phyloP scores from a whole-genome alignment of 345 rosid species.

The Camelina sativa region DNA sequence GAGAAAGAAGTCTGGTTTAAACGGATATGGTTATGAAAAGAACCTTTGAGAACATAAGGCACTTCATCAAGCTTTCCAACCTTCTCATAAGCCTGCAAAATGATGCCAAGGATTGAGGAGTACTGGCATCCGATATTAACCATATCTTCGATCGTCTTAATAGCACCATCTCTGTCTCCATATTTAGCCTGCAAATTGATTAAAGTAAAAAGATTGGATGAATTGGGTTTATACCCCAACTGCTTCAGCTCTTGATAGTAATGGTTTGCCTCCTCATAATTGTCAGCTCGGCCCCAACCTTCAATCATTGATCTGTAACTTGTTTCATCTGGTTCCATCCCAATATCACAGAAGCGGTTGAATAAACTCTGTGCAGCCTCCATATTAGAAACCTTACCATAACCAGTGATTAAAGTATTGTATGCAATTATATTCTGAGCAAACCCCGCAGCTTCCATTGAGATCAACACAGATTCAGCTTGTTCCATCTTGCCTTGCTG shows the following conservation, averaged over 20 bases:
- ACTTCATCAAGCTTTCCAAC: constrained; percentile 64
- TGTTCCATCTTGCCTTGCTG: constrained; percentile 79
- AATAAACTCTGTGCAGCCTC: constrained; percentile 67
- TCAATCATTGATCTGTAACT: constrained; percentile 90
- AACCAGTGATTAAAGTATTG: constrained; percentile 81
- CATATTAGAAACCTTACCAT: constrained; percentile 77
- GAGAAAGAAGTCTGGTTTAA: constrained; percentile 82
- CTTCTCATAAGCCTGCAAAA: constrained; percentile 76
- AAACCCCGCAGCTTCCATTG: constrained; percentile 65
- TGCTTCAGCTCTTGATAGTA: constrained; percentile 66
- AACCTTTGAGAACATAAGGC: constrained; percentile 65
- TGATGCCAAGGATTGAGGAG: constrained; percentile 68
- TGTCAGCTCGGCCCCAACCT: constrained; percentile 87
- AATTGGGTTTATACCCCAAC: constrained; percentile 73
- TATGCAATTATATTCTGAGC: constrained; percentile 68
- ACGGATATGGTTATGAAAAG: constrained; percentile 66
- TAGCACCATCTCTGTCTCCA: constrained; percentile 71
- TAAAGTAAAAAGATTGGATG: constrained; percentile 80
- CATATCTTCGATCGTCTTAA: constrained; percentile 72
- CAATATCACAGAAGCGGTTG: constrained; percentile 49
- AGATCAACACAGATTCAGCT: constrained; percentile 62
- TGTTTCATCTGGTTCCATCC: constrained; percentile 79
- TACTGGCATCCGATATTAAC: constrained; percentile 66
- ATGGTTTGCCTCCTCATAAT: constrained; percentile 55
- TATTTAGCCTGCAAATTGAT: constrained; percentile 74